Evolutionary conservation across 768 basidiomycete genomes (phyloP), one percentile per base, ranked within the genome.

Genomic region (Gautieria morchelliformis): DNA sequence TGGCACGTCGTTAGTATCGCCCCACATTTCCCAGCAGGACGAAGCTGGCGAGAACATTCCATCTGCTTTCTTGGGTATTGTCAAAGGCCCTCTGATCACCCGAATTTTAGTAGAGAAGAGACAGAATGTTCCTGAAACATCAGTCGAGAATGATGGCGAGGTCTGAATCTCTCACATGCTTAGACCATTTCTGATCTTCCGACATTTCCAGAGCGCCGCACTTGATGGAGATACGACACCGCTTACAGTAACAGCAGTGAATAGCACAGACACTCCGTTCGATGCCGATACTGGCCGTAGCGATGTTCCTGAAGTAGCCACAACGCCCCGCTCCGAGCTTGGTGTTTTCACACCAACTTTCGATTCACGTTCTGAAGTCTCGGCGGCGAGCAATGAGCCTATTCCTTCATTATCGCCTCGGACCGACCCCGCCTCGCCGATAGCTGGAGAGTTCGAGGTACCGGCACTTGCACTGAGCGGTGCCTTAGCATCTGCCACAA

Each of bases 371-470:
- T 58, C 66, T 63, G 51, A 52, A 39, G n/a, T 67, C 66, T 69
- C 68, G 63, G 50, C 46, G 62, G 61, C 63, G 59, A 63, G 64
- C 45, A 42, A 56, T 49, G 62, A 60, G 48, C 52, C 63, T 63
- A 68, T 68, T 64, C 60, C 59, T 59, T 57, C 62, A 56, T 54
- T 33, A 19, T 61, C 63, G 59, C 65, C 66, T 60, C 68, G 70
- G 68, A 71, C 69, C 68, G 69, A 69, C 69, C 71, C 69, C 66
- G 32, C 58, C 53, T 56, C 61, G 60, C 60, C 61, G 68, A 67
- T 67, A 66, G 62, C 58, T 24, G 58, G 32, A 41, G 53, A 60
- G 19, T 12, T 50, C n/a, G 58, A 42, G 10, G 51, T 50, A 22
- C 35, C 50, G 3, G 35, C 12, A n/a, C 22, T 61, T 6, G 54